Conservation (phyloP, 2,329 filamentous ascomycete genomes). For the Fusarium vanettenii region DNA sequence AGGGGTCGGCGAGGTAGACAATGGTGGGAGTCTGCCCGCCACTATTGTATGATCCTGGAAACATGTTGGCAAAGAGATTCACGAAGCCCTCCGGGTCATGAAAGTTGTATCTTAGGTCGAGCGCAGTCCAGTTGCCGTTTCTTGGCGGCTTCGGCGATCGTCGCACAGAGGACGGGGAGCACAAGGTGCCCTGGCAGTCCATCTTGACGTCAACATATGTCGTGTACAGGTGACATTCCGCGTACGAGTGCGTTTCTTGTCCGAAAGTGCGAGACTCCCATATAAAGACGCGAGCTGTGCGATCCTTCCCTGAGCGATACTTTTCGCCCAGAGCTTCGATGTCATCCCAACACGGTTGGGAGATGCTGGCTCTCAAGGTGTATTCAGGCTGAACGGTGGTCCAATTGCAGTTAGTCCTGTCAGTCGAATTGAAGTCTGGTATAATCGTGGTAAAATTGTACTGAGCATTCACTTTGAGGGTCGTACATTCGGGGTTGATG, state of each 20-base stretch:
- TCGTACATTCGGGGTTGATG: background rate
- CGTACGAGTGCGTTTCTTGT: background rate
- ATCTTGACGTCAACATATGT: background rate
- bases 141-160: background rate
- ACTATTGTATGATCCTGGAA: background rate
- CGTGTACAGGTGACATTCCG: background rate
- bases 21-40: background rate
- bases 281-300: background rate
- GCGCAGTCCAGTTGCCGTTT: background rate
- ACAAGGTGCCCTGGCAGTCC: background rate
- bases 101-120: background rate
- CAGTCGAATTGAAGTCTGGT: background rate
- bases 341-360: background rate
- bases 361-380: background rate
- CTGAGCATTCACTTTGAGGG: background rate
- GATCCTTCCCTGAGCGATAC: background rate
- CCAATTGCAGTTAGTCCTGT: background rate
- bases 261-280: background rate
- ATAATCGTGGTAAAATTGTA: background rate
- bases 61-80: background rate
- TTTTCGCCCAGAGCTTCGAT: background rate
- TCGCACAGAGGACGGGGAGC: background rate
- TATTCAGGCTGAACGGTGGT: fast-evolving
- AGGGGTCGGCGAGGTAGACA: background rate
- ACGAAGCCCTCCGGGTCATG: background rate